phyloP scores from a whole-genome alignment of 2,329 filamentous ascomycete species.

The Onygenales sp. region DNA sequence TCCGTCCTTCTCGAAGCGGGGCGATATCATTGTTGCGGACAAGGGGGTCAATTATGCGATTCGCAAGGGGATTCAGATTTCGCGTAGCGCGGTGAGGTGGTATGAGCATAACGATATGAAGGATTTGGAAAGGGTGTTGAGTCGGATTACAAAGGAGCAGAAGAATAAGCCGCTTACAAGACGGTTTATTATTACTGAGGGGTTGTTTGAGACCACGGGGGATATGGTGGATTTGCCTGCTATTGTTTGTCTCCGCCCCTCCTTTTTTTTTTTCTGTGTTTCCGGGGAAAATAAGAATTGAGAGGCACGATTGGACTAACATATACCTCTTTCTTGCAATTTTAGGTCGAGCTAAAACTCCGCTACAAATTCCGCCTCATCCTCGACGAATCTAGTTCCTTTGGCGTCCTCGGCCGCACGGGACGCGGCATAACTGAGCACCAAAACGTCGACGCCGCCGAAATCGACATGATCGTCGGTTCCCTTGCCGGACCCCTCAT shows the following conservation, averaged over 20 bases:
- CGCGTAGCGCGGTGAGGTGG: slow-evolving; percentile 82
- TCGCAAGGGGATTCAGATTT: slow-evolving; percentile 88
- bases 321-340: slow-evolving; percentile 1
- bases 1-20: slow-evolving; percentile 91
- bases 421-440: slow-evolving; percentile 90
- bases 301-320: background rate
- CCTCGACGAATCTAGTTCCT: slow-evolving; percentile 95
- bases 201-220: slow-evolving; percentile 81
- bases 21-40: slow-evolving; percentile 94
- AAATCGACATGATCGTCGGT: slow-evolving; percentile 95
- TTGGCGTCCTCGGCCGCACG: slow-evolving; percentile 84
- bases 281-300: background rate
- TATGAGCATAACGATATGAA: slow-evolving; percentile 95
- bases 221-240: slow-evolving; percentile 78
- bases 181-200: slow-evolving; percentile 93
- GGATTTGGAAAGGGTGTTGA: slow-evolving; percentile 76
- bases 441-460: slow-evolving; percentile 86
- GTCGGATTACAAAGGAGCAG: slow-evolving; percentile 80
- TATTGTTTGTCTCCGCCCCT: slow-evolving; percentile 49
- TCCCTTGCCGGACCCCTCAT: slow-evolving; percentile 84
- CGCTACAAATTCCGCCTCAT: slow-evolving; percentile 98
- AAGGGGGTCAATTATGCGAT: slow-evolving; percentile 88
- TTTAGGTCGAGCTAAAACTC: slow-evolving; percentile 77
- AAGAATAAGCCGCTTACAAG: slow-evolving; percentile 79
- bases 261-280: background rate